phyloP scores from a whole-genome alignment of 1,284 basidiomycete genomes.

The Phellinidium pouzarii region DNA sequence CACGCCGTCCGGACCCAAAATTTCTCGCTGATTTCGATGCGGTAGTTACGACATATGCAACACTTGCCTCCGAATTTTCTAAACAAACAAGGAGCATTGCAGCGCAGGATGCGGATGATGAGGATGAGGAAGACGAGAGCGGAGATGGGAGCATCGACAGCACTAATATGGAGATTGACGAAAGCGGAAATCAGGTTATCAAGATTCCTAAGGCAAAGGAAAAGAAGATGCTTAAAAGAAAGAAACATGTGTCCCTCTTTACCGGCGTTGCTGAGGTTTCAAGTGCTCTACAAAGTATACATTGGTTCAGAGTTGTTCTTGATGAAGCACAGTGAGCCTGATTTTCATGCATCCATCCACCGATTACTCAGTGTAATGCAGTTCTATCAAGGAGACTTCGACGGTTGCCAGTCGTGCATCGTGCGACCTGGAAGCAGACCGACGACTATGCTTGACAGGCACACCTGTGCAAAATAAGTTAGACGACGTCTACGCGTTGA shows the following conservation, averaged over 20 bases:
- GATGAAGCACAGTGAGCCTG: constrained; percentile 92
- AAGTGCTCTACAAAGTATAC: constrained; percentile 89
- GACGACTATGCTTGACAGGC: constrained; percentile 90
- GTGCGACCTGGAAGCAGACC: constrained; percentile 90
- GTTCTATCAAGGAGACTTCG: constrained; percentile 92
- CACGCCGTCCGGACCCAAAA: constrained; percentile 76
- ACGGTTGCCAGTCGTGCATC: constrained; percentile 93
- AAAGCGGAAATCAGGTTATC: constrained; percentile 55
- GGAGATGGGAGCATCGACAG: constrained; percentile 48
- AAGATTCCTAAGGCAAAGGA: constrained; percentile 46
- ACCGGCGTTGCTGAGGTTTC: constrained; percentile 50
- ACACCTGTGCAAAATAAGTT: constrained; percentile 99
- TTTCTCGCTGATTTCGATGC: constrained; percentile 93
- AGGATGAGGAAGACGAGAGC: constrained; percentile 60
- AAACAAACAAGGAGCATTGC: constrained; percentile 71
- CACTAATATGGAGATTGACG: constrained; percentile 60
- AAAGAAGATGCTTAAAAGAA: constrained; percentile 58
- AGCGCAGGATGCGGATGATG: constrained; percentile 55
- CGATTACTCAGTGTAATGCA: constrained; percentile 28
- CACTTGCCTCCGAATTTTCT: constrained; percentile 91
- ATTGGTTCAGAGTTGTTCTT: constrained; percentile 97
- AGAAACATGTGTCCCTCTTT: constrained; percentile 50
- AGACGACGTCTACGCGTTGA: constrained; percentile 93
- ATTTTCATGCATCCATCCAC: constrained; percentile 10
- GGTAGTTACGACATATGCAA: constrained; percentile 96